A percentile compares a stretch with the other conserved stretches of the same genome.
These are phyloP conservation scores for Paramecium octaurelia DNA, from an alignment of 73 alveolate species.

Conservation along the genomic window DNA sequence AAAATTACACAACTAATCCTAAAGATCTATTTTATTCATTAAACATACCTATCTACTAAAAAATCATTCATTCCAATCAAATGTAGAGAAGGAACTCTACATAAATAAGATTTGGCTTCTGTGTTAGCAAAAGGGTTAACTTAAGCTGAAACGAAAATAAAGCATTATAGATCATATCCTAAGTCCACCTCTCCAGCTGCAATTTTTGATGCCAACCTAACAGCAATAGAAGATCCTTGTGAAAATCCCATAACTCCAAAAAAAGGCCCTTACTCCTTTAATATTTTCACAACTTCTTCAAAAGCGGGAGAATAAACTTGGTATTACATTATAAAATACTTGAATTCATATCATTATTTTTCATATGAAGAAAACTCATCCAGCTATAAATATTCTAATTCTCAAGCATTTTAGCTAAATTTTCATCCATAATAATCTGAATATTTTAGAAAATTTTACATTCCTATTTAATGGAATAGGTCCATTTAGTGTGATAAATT, in stretches of 20 bases:
- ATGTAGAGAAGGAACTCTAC: slow-evolving; percentile 24
- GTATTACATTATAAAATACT: neutral
- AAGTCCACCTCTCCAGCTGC: neutral
- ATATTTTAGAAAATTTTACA: neutral
- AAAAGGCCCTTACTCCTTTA: slow-evolving; percentile 34
- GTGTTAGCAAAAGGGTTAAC: neutral
- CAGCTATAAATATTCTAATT: slow-evolving; percentile 27
- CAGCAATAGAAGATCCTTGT: slow-evolving; percentile 10
- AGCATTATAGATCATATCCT: slow-evolving; percentile 13
- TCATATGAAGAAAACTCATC: neutral
- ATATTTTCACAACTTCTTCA: neutral
- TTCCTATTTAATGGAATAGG: slow-evolving; percentile 2
- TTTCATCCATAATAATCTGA: slow-evolving; percentile 34
- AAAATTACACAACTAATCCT: neutral
- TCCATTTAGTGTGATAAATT: slow-evolving; percentile 22
- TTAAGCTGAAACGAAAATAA: slow-evolving; percentile 22
- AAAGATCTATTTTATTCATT: neutral
- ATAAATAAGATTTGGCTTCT: neutral
- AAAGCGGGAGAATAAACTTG: neutral
- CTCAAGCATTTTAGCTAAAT: slow-evolving; percentile 19
- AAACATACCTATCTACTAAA: slow-evolving; percentile 38
- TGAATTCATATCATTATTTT: neutral
- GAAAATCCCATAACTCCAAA: slow-evolving; percentile 43
- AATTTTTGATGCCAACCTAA: neutral
- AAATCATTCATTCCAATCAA: slow-evolving; percentile 25